Base-by-base conservation (phyloP, 352 stramenopile genomes). In the Globisporangium splendens region DNA sequence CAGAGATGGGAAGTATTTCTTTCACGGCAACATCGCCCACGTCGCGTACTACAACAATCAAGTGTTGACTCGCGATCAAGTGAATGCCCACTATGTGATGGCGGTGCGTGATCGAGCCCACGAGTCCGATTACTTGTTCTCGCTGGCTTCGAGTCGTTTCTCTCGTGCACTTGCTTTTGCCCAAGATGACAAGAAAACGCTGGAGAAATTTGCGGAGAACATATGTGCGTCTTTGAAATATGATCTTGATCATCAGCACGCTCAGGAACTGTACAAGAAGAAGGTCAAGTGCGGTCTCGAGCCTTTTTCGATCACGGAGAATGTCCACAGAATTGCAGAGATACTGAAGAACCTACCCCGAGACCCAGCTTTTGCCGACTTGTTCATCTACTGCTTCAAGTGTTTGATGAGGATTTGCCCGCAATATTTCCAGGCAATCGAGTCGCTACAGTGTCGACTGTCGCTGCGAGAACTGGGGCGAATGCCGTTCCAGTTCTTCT, bases 1-100 rank as follows among this genome's bases (percentile, higher is more conserved):
- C 5, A 70, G 64, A 31, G 80, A 95, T 44, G 83, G 84, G 13
- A 95, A 93, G 39, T 77, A 91, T 52, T 96, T 91, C 64, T 96
- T 96, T 61, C 72, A 89, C 17, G 90, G 90, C 3, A 59, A 64
- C 13, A 79, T 96, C 24, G 84, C 85, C 17, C 88, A 96, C 51
- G 82, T 97, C 8, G 86, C 85, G 12, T 93, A 90, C 53, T 97
- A 94, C 72, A 83, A 81, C 38, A 70, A 70, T 8, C 56, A 64
- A 10, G 61, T 66, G 7, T 53, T 97, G 17, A 79, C 56, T 46
- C 74, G 76, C 0, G 88, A 96, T 35, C 64, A 83, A 53, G 61
- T 97, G 21, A 87, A 89, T 28, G 66, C 70, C 0, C 90, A 96
- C 62, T 96, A 81, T 31, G 67, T 92, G 2, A 64, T 92, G 46